Evolutionary conservation across 2,329 filamentous ascomycete genomes (phyloP).

Genomic region (Macroventuria anomochaeta): DNA sequence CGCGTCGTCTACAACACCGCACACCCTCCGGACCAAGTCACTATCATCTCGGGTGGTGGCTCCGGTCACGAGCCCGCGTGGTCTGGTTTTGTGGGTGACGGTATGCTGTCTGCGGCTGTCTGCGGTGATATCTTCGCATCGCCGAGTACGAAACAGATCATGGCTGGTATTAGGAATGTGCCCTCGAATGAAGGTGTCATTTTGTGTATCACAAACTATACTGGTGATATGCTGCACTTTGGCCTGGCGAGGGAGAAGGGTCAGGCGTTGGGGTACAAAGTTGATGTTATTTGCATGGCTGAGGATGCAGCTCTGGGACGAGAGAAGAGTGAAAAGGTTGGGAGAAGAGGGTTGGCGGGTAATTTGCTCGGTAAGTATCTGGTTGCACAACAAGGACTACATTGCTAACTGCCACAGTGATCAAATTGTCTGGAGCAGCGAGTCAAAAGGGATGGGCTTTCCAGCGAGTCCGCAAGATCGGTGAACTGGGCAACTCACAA

Average conservation of each 20-base stretch:
- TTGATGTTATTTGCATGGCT: constrained; percentile 57
- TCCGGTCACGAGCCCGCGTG: constrained; percentile 58
- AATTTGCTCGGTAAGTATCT: constrained; percentile 53
- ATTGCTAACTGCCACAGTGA: constrained; percentile 42
- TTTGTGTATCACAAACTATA: constrained; percentile 59
- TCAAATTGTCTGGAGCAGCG: constrained; percentile 57
- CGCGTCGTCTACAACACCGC: constrained; percentile 57
- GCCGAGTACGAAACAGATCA: constrained; percentile 57
- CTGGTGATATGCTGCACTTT: constrained; percentile 59
- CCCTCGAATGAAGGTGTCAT: constrained; percentile 56
- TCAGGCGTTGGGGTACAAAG: constrained; percentile 52
- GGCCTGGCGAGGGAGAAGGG: constrained; percentile 58
- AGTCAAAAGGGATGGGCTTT: constrained; percentile 54
- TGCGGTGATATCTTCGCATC: constrained; percentile 58
- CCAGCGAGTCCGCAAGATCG: constrained; percentile 54
- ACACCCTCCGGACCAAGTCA: constrained; percentile 53
- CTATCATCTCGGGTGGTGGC: constrained; percentile 56
- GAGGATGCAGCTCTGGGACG: constrained; percentile 58
- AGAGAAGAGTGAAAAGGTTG: constrained; percentile 57
- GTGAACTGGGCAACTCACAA: constrained; percentile 52
- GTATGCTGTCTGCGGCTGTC: constrained; percentile 57
- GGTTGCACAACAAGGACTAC: neutral
- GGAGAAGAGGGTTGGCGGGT: constrained; percentile 58
- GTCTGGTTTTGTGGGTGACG: constrained; percentile 58
- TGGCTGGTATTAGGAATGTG: constrained; percentile 56